These are phyloP conservation scores for Hypoxylon crocopeplum DNA, from an alignment of 495 filamentous ascomycete species.

Conservation along the genomic window DNA sequence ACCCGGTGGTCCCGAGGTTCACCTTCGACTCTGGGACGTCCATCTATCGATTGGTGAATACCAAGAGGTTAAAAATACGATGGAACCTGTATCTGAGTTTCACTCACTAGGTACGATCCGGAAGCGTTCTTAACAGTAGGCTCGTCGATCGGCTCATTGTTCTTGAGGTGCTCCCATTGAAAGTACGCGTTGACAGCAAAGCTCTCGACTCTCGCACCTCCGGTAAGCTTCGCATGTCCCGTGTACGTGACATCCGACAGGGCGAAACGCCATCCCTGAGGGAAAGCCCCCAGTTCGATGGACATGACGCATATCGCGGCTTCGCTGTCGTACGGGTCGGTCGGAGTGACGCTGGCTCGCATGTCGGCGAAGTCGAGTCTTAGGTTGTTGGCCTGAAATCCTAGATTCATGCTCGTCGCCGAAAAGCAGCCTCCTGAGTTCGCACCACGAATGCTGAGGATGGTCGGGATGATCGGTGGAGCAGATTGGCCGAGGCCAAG, in stretches of 20 bases:
- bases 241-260: constrained; percentile 24
- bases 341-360: constrained; percentile 27
- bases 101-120: constrained; percentile 25
- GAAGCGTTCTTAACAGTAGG: constrained; percentile 27
- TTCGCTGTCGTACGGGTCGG: constrained; percentile 24
- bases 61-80: neutral
- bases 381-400: constrained; percentile 2
- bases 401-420: constrained; percentile 23
- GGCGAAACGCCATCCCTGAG: constrained; percentile 26
- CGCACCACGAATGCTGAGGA: constrained; percentile 30
- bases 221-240: constrained; percentile 21
- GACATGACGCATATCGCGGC: constrained; percentile 32
- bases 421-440: constrained; percentile 32
- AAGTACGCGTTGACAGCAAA: constrained; percentile 31
- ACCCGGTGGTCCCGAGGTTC: constrained; percentile 8
- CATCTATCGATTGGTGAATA: constrained; percentile 3
- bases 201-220: constrained; percentile 21
- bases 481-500: constrained; percentile 17
- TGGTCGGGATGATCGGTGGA: constrained; percentile 20
- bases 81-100: neutral
- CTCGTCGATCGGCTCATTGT: neutral
- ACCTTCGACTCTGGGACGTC: constrained; percentile 18
- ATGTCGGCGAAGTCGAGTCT: constrained; percentile 30
- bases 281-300: constrained; percentile 29
- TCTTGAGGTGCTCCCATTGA: constrained; percentile 36